Percentiles rank a stretch among this genome's conserved stretches.
phyloP scores from a whole-genome alignment of 208 protist genomes.

The Crithidia acanthocephali region DNA sequence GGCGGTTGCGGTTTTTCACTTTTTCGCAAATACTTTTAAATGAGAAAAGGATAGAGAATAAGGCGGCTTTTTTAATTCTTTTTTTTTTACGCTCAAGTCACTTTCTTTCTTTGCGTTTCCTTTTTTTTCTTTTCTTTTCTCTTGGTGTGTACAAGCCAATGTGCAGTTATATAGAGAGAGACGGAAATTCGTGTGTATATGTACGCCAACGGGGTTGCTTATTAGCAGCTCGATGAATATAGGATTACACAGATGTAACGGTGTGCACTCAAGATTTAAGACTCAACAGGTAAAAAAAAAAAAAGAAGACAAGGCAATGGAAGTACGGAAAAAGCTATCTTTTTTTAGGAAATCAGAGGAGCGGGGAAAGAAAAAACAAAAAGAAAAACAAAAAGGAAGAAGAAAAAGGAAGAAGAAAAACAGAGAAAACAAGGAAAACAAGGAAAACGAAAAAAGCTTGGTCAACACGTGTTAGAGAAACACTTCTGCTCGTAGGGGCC shows the following conservation, averaged over 20 bases:
- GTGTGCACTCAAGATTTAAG: not conserved
- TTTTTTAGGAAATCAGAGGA: not conserved
- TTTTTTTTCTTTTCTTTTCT: not conserved
- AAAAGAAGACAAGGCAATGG: not conserved
- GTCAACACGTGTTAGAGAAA: not conserved
- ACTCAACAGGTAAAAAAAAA: not conserved
- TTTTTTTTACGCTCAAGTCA: not conserved
- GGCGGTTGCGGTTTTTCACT: not conserved
- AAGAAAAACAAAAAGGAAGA: not conserved
- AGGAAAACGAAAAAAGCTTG: not conserved
- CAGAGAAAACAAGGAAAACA: too few species aligned
- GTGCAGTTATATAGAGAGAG: not conserved
- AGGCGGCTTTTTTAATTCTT: not conserved
- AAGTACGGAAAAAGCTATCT: not conserved
- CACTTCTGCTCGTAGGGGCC: not conserved
- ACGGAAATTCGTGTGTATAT: too few species aligned
- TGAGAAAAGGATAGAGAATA: not conserved
- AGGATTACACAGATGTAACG: too few species aligned
- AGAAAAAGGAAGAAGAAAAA: not conserved
- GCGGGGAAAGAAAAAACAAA: constrained; percentile 1
- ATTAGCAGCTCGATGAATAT: too few species aligned
- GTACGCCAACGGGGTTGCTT: too few species aligned
- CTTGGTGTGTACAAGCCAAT: not conserved
- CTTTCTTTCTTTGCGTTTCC: not conserved
- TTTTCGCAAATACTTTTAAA: not conserved